Evolutionary conservation across 2,329 filamentous ascomycete genomes (phyloP).

Genomic region (Hawksworthiomyces lignivorus): DNA sequence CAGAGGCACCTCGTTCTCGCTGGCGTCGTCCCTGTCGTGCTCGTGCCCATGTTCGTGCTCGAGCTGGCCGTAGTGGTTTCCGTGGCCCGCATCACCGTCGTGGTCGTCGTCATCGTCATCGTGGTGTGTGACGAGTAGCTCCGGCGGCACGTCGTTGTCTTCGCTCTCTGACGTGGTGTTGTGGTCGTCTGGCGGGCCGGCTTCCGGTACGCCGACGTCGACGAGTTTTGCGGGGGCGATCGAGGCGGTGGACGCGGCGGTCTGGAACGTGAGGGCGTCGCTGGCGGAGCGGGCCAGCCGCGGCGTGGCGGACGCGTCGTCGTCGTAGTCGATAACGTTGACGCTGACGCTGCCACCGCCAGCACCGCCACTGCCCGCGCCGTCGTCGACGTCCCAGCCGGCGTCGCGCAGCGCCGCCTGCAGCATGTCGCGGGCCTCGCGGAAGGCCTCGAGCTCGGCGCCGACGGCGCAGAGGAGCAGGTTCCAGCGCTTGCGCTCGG

Average conservation of each 20-base stretch:
- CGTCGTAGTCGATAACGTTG: not conserved
- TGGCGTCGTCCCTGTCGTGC: constrained; percentile 23
- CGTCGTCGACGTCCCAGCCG: constrained; percentile 21
- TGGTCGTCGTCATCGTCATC: constrained; percentile 24
- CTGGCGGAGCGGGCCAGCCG: constrained; percentile 26
- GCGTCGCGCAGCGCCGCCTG: constrained; percentile 22
- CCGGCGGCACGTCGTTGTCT: constrained; percentile 35
- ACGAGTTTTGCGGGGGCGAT: constrained; percentile 12
- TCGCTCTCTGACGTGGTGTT: constrained; percentile 22
- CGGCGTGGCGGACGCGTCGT: constrained; percentile 15
- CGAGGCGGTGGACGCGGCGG: constrained; percentile 12
- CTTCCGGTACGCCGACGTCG: not conserved
- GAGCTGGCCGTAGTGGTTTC: not conserved
- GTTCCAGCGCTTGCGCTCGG: constrained; percentile 61
- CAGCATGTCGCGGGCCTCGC: constrained; percentile 24
- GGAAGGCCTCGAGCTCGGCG: constrained; percentile 41
- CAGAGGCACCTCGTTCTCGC: constrained; percentile 42
- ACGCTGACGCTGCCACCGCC: not conserved
- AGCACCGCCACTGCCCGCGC: not conserved
- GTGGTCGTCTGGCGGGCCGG: constrained; percentile 13
- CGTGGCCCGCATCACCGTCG: constrained; percentile 22
- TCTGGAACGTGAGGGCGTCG: not conserved
- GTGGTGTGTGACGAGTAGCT: constrained; percentile 28
- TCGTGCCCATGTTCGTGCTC: no score
- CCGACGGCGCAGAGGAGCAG: constrained; percentile 68